Conservation (phyloP, 768 basidiomycete genomes). For the Leccinum disarticulatum region DNA sequence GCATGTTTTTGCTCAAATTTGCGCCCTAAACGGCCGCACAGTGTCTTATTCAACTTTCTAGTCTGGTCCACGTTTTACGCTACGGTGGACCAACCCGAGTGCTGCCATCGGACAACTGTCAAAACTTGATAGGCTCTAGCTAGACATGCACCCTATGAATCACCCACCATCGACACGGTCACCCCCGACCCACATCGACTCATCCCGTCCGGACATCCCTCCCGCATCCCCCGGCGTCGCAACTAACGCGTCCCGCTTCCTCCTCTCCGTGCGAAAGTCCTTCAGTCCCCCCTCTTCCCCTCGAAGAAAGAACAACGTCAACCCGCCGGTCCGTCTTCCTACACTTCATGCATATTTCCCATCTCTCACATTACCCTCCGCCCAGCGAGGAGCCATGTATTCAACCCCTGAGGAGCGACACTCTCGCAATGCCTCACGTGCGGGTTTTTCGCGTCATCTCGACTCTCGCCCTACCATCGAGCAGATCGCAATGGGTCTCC, state of each 20-base stretch:
- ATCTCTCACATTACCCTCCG: slow-evolving; percentile 9
- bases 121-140: background rate
- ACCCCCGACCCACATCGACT: slow-evolving; percentile 12
- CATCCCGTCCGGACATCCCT: slow-evolving; percentile 1
- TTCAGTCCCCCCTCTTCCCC: slow-evolving; percentile 22
- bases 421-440: slow-evolving; percentile 32
- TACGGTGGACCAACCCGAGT: background rate
- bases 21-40: slow-evolving; percentile 1
- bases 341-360: background rate
- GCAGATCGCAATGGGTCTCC: slow-evolving; percentile 81
- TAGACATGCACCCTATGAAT: slow-evolving; percentile 14
- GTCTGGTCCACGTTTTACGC: slow-evolving; percentile 3
- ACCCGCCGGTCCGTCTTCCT: slow-evolving; percentile 16
- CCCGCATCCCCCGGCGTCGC: slow-evolving; percentile 13
- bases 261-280: slow-evolving; percentile 32
- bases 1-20: slow-evolving; percentile 4
- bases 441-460: slow-evolving; percentile 37
- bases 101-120: background rate
- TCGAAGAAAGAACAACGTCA: slow-evolving; percentile 20
- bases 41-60: background rate
- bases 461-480: slow-evolving; percentile 63
- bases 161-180: slow-evolving; percentile 17
- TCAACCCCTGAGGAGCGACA: slow-evolving; percentile 43
- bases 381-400: slow-evolving; percentile 38
- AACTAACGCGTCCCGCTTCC: slow-evolving; percentile 29